Evolutionary conservation across 441 rosid species (phyloP).

Genomic region (Biscutella auriculata): DNA sequence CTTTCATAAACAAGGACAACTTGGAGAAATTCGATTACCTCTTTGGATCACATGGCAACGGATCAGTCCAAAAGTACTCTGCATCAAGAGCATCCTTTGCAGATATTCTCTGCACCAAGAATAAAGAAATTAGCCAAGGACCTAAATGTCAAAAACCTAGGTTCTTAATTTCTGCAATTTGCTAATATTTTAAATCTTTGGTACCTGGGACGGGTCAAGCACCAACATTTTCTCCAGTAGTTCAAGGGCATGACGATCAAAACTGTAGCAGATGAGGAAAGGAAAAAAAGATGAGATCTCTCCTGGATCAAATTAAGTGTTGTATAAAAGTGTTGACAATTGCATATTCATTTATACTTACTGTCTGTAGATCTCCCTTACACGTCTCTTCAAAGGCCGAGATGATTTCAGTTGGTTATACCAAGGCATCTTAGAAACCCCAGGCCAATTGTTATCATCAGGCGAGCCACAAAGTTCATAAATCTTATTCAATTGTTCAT

Average conservation of each 20-base stretch:
- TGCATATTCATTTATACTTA: slow-evolving; percentile 27
- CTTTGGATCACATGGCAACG: slow-evolving; percentile 90
- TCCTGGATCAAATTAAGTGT: neutral
- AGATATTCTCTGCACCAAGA: slow-evolving; percentile 57
- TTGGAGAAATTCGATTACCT: slow-evolving; percentile 29
- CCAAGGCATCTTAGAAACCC: slow-evolving; percentile 85
- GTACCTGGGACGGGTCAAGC: slow-evolving; percentile 93
- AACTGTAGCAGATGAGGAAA: slow-evolving; percentile 28
- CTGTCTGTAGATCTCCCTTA: slow-evolving; percentile 81
- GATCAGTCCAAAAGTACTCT: slow-evolving; percentile 97
- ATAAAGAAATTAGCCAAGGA: neutral
- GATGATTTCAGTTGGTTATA: slow-evolving; percentile 76
- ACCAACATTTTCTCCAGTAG: slow-evolving; percentile 82
- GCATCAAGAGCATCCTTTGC: slow-evolving; percentile 98
- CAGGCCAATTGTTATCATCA: slow-evolving; percentile 90
- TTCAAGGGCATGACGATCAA: slow-evolving; percentile 91
- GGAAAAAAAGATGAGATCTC: neutral
- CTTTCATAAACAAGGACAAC: neutral
- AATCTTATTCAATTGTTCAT: slow-evolving; percentile 83
- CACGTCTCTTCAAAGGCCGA: slow-evolving; percentile 71
- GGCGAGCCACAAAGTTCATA: slow-evolving; percentile 94
- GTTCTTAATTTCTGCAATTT: neutral
- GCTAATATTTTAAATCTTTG: neutral
- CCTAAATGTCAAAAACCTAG: neutral
- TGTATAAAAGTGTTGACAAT: neutral